Evolutionary conservation across 306 rosid species (phyloP).

Genomic region (Sesbania bispinosa): DNA sequence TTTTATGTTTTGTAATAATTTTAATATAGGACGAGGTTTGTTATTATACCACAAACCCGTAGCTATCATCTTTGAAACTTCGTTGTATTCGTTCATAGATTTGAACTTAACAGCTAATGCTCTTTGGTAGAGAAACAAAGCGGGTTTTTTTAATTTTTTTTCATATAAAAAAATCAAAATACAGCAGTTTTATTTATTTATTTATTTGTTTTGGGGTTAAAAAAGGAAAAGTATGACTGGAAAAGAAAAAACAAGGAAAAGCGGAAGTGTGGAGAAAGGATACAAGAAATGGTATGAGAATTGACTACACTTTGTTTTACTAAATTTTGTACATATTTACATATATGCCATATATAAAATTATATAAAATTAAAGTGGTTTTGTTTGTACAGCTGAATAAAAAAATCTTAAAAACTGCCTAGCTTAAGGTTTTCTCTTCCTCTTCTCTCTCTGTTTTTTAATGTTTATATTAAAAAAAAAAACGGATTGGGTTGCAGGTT

Average conservation of each 20-base stretch:
- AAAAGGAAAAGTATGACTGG: not conserved
- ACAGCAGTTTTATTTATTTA: not conserved
- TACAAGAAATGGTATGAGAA: conserved; percentile 19
- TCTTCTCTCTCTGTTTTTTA: not conserved
- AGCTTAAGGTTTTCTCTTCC: not conserved
- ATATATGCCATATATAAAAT: not conserved
- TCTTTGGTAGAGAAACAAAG: not conserved
- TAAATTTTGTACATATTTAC: not conserved
- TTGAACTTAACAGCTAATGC: conserved; percentile 22
- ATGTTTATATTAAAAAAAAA: not conserved
- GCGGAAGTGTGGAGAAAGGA: not conserved
- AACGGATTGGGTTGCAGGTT: not conserved
- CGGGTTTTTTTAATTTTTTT: not conserved
- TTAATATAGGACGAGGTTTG: conserved; percentile 26
- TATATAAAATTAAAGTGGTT: not conserved
- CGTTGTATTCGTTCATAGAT: conserved; percentile 26
- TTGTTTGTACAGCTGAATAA: not conserved
- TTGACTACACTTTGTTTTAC: conserved; percentile 15
- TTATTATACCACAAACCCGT: conserved; percentile 14
- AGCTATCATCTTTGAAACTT: conserved; percentile 19
- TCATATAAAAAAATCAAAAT: not conserved
- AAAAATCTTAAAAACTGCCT: not conserved
- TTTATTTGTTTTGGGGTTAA: not conserved
- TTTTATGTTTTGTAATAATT: not conserved
- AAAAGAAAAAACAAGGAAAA: not conserved